A percentile compares a stretch with the other conserved stretches of the same genome.
These are phyloP conservation scores for Colletotrichum coccodes DNA, from an alignment of 2,329 filamentous ascomycete species.

Conservation along the genomic window DNA sequence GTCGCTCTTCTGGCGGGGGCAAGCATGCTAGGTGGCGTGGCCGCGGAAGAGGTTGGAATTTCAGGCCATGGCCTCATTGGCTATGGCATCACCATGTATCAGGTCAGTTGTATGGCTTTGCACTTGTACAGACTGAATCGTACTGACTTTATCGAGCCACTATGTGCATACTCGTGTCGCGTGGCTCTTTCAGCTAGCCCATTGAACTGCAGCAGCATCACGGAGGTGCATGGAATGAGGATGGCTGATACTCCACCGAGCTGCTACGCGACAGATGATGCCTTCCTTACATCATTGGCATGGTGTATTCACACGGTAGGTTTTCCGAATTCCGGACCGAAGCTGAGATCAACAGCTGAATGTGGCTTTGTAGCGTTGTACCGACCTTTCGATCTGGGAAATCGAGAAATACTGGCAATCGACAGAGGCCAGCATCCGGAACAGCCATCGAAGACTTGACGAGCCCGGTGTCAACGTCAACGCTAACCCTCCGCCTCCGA, in stretches of 20 bases:
- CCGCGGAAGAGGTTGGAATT: neutral
- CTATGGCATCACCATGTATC: slow-evolving; percentile 47
- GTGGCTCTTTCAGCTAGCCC: slow-evolving; percentile 39
- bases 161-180: slow-evolving; percentile 48
- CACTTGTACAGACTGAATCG: accelerated
- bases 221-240: neutral
- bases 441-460: neutral
- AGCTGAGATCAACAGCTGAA: neutral
- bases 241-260: slow-evolving; percentile 34
- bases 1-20: neutral
- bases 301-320: slow-evolving; percentile 47
- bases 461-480: neutral
- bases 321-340: neutral
- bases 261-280: slow-evolving; percentile 41
- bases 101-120: slow-evolving; percentile 35
- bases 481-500: neutral
- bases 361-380: slow-evolving; percentile 41
- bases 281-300: slow-evolving; percentile 44
- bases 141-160: neutral
- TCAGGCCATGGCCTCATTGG: slow-evolving; percentile 44
- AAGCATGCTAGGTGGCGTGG: neutral
- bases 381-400: slow-evolving; percentile 40
- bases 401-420: slow-evolving; percentile 36
- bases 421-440: neutral
- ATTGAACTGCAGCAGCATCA: slow-evolving; percentile 37